Conservation (phyloP, 306 rosid genomes). For the Nissolia schottii region DNA sequence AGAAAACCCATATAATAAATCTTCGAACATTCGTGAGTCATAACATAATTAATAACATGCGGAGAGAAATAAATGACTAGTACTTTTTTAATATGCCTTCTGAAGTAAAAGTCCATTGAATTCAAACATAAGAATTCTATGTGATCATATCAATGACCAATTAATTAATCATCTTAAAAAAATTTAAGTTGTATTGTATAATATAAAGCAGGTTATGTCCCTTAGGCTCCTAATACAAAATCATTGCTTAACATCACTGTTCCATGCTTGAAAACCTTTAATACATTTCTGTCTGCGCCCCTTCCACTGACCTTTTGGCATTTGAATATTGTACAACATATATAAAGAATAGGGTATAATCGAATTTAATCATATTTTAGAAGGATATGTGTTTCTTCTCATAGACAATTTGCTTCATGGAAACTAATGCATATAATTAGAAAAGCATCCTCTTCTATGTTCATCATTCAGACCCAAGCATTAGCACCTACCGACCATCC, state of each 20-base stretch:
- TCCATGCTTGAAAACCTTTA: neutral
- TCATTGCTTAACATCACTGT: constrained; percentile 19
- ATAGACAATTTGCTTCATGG: neutral
- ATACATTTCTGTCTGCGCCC: neutral
- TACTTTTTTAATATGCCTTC: neutral
- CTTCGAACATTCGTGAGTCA: no score
- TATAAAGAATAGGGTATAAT: neutral
- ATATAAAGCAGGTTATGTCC: constrained; percentile 17
- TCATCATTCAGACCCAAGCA: constrained; percentile 21
- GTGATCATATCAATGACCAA: neutral
- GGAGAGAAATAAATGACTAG: no score
- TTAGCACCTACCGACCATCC: no score
- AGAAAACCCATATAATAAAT: no score
- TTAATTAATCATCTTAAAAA: no score
- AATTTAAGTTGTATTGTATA: no score
- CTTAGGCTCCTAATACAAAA: constrained; percentile 13
- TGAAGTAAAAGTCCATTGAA: neutral
- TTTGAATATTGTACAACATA: neutral
- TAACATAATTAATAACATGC: no score
- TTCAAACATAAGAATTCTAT: neutral
- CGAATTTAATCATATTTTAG: neutral
- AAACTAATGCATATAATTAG: neutral
- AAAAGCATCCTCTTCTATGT: constrained; percentile 1
- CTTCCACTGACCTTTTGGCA: neutral
- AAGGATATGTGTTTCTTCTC: neutral